Percentiles rank a stretch among this genome's conserved stretches.
Evolutionary conservation across 352 stramenopile species (phyloP).

Genomic region (Pythium phragmitis): DNA sequence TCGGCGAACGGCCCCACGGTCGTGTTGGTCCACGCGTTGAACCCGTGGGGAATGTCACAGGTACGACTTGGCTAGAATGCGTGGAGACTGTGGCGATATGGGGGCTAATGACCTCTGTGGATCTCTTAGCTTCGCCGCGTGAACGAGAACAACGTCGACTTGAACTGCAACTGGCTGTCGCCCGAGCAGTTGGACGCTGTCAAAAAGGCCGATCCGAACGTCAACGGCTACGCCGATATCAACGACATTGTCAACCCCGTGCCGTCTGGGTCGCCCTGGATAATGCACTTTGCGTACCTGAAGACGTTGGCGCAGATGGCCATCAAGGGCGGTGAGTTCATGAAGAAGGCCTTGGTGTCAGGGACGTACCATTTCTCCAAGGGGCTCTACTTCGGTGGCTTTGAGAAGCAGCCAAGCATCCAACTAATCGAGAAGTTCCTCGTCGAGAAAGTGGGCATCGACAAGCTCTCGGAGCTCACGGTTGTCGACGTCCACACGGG

Average conservation of each 20-base stretch:
- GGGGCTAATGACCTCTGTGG: no score
- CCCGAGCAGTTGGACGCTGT: constrained; percentile 47
- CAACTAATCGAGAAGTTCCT: constrained; percentile 69
- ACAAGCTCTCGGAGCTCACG: constrained; percentile 35
- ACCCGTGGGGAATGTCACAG: constrained; percentile 90
- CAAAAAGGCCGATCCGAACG: constrained; percentile 66
- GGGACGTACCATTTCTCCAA: constrained; percentile 85
- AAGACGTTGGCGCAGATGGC: constrained; percentile 35
- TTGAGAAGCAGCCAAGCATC: constrained; percentile 72
- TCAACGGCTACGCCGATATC: constrained; percentile 73
- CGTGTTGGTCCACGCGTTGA: constrained; percentile 92
- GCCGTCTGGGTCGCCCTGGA: constrained; percentile 11
- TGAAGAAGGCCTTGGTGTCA: constrained; percentile 87
- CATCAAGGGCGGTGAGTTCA: constrained; percentile 38
- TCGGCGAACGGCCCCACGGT: constrained; percentile 52
- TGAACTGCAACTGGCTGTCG: constrained; percentile 92
- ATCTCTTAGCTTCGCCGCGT: constrained; percentile 62
- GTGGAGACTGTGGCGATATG: no score
- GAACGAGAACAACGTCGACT: constrained; percentile 95
- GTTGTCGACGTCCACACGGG: constrained; percentile 94
- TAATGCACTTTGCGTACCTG: constrained; percentile 19
- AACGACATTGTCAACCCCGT: constrained; percentile 69
- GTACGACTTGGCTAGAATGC: constrained; percentile 7
- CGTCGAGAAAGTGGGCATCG: constrained; percentile 42
- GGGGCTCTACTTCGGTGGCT: constrained; percentile 88